Conservation (phyloP, 768 basidiomycete genomes). For the Phylloporus arenicola region DNA sequence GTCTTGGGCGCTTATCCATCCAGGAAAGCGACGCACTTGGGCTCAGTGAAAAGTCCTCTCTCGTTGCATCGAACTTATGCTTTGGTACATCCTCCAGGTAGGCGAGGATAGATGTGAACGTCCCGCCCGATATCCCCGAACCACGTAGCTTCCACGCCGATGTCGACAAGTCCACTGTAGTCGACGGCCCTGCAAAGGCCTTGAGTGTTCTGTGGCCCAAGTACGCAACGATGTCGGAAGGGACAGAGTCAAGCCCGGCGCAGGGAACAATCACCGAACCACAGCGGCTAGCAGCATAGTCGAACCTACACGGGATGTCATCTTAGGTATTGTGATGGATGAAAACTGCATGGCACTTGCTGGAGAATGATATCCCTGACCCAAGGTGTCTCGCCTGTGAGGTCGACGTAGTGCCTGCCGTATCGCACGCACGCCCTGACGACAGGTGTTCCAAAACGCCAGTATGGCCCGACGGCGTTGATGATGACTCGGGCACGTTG, state of each 20-base stretch:
- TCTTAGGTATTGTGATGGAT: constrained; percentile 4
- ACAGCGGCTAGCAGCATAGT: constrained; percentile 64
- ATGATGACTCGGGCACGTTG: constrained; percentile 61
- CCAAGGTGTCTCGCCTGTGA: constrained; percentile 71
- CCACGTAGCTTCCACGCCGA: constrained; percentile 41
- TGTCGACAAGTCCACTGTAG: constrained; percentile 49
- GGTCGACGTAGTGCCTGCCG: constrained; percentile 81
- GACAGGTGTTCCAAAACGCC: constrained; percentile 65
- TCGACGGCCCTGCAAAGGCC: constrained; percentile 31
- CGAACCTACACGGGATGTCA: constrained; percentile 44
- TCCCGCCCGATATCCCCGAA: constrained; percentile 32
- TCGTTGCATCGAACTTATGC: constrained; percentile 26
- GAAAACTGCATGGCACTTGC: constrained; percentile 34
- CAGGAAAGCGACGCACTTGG: constrained; percentile 32
- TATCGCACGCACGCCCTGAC: constrained; percentile 73
- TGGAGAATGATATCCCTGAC: constrained; percentile 53
- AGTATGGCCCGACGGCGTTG: constrained; percentile 74
- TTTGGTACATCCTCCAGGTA: constrained; percentile 30
- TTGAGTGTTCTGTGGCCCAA: constrained; percentile 68
- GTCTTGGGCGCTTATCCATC: background rate
- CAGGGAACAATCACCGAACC: constrained; percentile 74
- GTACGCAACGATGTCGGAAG: constrained; percentile 65
- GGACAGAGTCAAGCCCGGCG: constrained; percentile 74
- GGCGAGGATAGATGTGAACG: constrained; percentile 34
- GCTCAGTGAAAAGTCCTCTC: constrained; percentile 37